Evolutionary conservation across 331 rosid genomes (phyloP), one percentile per base, ranked within the genome.

Genomic region (Erythrophleum ivorense): DNA sequence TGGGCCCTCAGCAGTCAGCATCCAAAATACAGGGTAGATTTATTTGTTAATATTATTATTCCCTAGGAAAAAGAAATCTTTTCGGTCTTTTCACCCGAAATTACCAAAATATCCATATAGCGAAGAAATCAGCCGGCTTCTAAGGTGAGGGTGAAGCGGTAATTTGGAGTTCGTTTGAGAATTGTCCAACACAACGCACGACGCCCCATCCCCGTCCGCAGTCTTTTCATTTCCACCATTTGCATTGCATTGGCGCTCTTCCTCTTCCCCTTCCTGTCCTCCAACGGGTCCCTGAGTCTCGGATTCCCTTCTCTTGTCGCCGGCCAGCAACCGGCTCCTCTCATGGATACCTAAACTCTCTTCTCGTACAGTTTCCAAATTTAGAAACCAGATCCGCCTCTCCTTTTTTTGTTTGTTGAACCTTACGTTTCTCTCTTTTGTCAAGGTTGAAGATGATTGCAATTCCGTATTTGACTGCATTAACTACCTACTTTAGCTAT

Each of bases 401-500:
- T 74, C 5, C 29, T 24, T 24, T 24, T n/a, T 6, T 66, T 3
- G 8, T 43, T 9, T 31, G 13, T n/a, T 7, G 15, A 66, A 9
- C 33, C 50, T 66, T 68, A 24, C 54, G 18, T 68, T 9, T n/a
- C 52, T 41, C 8, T 43, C 73, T n/a, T 12, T 9, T 34, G 0
- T 13, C 18, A 3, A 76, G 78, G 69, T 19, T 19, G 66, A 69
- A 70, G 76, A 91, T 91, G 94, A 86, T 87, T 59, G 78, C 90
- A 29, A 89, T 91, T 64, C 94, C 94, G 24, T 91, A 91, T 84
- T 71, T 89, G 73, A 91, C 94, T 63, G 94, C 94, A 29, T 83
- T 91, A 71, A 87, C 91, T 71, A 91, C 94, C 70, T 91, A 88
- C 88, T 89, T 91, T 79, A 91, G 94, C 88, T 91, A 91, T 48